Conservation (phyloP, 2,329 filamentous ascomycete genomes). For the Hyphodiscus sp. region DNA sequence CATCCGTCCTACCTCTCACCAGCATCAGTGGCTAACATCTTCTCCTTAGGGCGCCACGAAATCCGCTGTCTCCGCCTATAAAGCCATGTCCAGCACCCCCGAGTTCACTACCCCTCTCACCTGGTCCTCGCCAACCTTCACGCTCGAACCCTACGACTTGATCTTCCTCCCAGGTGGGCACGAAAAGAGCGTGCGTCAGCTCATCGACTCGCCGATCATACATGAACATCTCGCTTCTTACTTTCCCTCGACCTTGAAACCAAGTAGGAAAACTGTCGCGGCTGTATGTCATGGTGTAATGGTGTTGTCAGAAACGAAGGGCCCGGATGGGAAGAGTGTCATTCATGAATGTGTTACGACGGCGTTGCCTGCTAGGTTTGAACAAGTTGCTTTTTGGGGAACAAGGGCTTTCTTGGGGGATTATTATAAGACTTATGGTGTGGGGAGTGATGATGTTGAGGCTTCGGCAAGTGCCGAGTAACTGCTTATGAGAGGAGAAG, state of each 20-base stretch:
- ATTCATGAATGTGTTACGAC: conserved; percentile 43
- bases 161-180: conserved; percentile 47
- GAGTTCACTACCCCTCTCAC: conserved; percentile 38
- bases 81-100: conserved; percentile 36
- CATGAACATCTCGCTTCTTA: conserved; percentile 40
- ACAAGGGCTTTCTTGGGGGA: conserved; percentile 44
- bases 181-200: conserved; percentile 44
- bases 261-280: conserved; percentile 37
- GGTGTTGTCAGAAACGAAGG: conserved; percentile 39
- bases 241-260: conserved; percentile 42
- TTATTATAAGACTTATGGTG: conserved; percentile 51
- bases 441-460: conserved; percentile 43
- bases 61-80: conserved; percentile 36
- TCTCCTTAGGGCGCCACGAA: conserved; percentile 48
- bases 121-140: conserved; percentile 40
- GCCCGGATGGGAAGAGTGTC: conserved; percentile 38
- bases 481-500: background rate
- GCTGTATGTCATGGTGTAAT: conserved; percentile 49
- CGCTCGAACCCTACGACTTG: conserved; percentile 39
- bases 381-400: conserved; percentile 42
- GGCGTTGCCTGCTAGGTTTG: conserved; percentile 42
- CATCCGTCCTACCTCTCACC: conserved; percentile 7
- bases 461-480: conserved; percentile 32
- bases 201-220: conserved; percentile 42
- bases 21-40: conserved; percentile 41